These are phyloP conservation scores for Penicillium sp. DNA, from an alignment of 2,329 filamentous ascomycete genomes.

Conservation along the genomic window DNA sequence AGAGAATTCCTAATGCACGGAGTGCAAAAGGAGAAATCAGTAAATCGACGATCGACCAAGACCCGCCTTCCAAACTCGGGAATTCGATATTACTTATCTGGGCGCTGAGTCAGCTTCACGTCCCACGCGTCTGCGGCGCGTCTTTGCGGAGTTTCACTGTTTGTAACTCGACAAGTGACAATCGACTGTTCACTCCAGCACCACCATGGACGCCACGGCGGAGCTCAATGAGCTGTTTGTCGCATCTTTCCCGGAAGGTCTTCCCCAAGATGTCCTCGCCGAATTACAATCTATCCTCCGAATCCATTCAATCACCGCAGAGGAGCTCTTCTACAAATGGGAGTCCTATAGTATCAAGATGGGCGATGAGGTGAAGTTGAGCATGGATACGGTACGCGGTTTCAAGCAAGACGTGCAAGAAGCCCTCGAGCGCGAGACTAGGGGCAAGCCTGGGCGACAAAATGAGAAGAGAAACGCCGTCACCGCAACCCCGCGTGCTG, in stretches of 20 bases:
- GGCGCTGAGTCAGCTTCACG: slow-evolving; percentile 24
- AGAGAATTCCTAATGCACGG: neutral
- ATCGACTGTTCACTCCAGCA: neutral
- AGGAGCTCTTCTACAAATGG: slow-evolving; percentile 98
- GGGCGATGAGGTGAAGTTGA: slow-evolving; percentile 73
- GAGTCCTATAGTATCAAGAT: slow-evolving; percentile 97
- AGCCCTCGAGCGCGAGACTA: slow-evolving; percentile 71
- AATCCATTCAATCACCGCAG: slow-evolving; percentile 73
- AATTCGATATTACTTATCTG: slow-evolving; percentile 16
- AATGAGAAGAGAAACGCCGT: slow-evolving; percentile 63
- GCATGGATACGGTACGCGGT: slow-evolving; percentile 67
- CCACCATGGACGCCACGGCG: slow-evolving; percentile 49
- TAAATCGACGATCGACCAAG: neutral
- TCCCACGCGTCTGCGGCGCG: slow-evolving; percentile 18
- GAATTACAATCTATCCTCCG: slow-evolving; percentile 85
- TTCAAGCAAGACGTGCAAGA: slow-evolving; percentile 89
- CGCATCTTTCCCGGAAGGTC: slow-evolving; percentile 51
- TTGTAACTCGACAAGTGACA: neutral
- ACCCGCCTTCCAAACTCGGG: slow-evolving; percentile 1
- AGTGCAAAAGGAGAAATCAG: slow-evolving; percentile 1
- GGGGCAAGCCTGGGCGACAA: slow-evolving; percentile 59
- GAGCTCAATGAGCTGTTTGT: slow-evolving; percentile 62
- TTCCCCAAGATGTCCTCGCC: slow-evolving; percentile 73
- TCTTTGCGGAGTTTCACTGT: slow-evolving; percentile 3
- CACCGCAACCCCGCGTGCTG: slow-evolving; percentile 58